Base-by-base conservation (phyloP, 2,329 filamentous ascomycete genomes). In the Fusarium drepaniforme region DNA sequence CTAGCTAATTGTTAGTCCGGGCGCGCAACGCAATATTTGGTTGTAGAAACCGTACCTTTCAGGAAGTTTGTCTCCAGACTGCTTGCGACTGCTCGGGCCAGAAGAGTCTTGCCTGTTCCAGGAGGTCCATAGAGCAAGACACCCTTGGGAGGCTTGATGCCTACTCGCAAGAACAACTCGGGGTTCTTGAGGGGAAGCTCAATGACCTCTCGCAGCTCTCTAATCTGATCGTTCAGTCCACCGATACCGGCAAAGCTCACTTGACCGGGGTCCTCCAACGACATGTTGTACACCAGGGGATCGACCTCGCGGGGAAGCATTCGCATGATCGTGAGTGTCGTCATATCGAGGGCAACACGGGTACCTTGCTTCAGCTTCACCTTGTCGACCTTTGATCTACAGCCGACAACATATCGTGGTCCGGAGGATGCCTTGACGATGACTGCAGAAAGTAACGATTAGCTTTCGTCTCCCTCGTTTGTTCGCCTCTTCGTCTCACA, bases 201-300 rank as follows among this genome's bases (percentile, higher is more conserved):
- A 81, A 99, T 99, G 63, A 99, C 97, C 85, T 99, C 97, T 82
- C 97, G 91, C 78, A 99, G 87, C 87, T 99, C 97, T 85, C 97
- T 91, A 81, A 99, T 99, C 88, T 99, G 97, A 78, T 99, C 97
- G 83, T 99, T 99, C 81, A 99, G 86, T 75, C 97, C 97, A 86
- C 97, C 97, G 78, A 99, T 99, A 79, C 97, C 97, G 46, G 93
- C 96, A 85, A 99, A 99, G 88, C 94, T 98, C 84, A 99, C 93
- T 84, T 98, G 96, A 8, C 97, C 97, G 0, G 97, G 97, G 83
- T 99, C 97, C 84, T 99, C 97, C 79, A 99, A 86, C 23, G 97
- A 99, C 97, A 99, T 99, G 89, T 99, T 99, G 90, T 99, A 99
- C 78, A 99, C 97, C 77, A 99, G 89, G 23, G 97, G 97, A 82